Percentiles rank a stretch among this genome's conserved stretches.
phyloP scores from a whole-genome alignment of 1,284 basidiomycete species.

The Ustilago tritici region DNA sequence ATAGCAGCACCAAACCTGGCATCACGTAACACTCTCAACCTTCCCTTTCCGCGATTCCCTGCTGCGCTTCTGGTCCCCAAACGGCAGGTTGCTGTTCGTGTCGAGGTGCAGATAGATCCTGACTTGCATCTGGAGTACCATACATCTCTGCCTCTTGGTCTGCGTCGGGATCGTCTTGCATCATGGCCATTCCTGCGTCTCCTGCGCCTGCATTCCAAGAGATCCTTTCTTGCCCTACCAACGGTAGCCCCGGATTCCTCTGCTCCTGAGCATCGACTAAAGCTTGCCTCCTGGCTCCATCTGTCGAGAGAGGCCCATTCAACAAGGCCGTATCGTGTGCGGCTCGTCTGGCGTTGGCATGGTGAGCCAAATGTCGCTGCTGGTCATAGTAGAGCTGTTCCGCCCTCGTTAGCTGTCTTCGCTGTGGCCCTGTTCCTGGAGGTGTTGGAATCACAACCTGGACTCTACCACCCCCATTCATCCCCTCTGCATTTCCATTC shows the following conservation, averaged over 20 bases:
- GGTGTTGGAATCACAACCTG: not conserved
- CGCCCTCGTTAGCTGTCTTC: slow-evolving; percentile 15
- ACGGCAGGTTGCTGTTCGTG: not conserved
- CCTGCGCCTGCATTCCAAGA: not conserved
- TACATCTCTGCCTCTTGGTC: slow-evolving; percentile 18
- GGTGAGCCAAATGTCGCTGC: slow-evolving; percentile 28
- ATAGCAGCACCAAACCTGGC: slow-evolving; percentile 9
- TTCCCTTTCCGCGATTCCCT: slow-evolving; percentile 9
- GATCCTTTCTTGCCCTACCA: slow-evolving; percentile 9
- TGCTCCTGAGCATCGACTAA: slow-evolving; percentile 26
- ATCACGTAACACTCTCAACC: slow-evolving; percentile 17
- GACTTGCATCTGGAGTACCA: slow-evolving; percentile 28
- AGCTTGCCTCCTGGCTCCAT: slow-evolving; percentile 5
- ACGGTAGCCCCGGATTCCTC: slow-evolving; percentile 35
- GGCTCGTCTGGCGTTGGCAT: slow-evolving; percentile 35
- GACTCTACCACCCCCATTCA: not conserved
- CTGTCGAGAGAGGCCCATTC: slow-evolving; percentile 1
- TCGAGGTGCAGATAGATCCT: not conserved
- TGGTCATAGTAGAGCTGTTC: slow-evolving; percentile 49
- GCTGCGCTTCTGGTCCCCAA: not conserved
- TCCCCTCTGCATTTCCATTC: not conserved
- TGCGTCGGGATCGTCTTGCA: slow-evolving; percentile 14
- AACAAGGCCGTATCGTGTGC: slow-evolving; percentile 28
- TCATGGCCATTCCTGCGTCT: slow-evolving; percentile 13
- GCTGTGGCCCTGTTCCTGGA: not conserved